phyloP scores from a whole-genome alignment of 2,329 filamentous ascomycete genomes.

The Drechslerella stenobrocha region DNA sequence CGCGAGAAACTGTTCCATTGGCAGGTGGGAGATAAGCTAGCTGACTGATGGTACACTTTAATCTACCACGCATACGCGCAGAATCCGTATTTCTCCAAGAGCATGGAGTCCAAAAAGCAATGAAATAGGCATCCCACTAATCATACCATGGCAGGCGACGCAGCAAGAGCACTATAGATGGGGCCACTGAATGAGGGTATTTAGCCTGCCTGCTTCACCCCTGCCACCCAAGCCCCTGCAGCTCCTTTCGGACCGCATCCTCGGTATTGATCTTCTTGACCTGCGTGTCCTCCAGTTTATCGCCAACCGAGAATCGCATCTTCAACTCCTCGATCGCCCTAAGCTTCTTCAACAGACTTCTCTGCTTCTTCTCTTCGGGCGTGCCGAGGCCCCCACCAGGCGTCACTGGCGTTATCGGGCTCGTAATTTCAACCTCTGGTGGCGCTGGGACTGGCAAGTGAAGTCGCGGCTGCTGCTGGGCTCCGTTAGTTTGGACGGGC shows the following conservation, averaged over 20 bases:
- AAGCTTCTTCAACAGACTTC: slow-evolving; percentile 93
- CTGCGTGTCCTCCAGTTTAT: slow-evolving; percentile 98
- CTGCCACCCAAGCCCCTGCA: slow-evolving; percentile 65
- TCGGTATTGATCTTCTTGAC: slow-evolving; percentile 98
- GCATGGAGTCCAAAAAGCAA: background rate
- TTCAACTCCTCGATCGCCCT: slow-evolving; percentile 96
- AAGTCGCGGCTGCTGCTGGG: slow-evolving; percentile 53
- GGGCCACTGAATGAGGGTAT: slow-evolving; percentile 3
- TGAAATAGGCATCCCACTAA: background rate
- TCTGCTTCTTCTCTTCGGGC: slow-evolving; percentile 78
- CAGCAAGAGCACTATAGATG: slow-evolving; percentile 1
- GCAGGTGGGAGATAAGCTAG: background rate
- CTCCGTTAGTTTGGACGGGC: slow-evolving; percentile 50
- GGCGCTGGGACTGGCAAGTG: slow-evolving; percentile 51
- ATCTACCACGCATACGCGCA: background rate
- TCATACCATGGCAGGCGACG: background rate
- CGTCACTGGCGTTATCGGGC: slow-evolving; percentile 61
- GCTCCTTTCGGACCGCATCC: slow-evolving; percentile 77
- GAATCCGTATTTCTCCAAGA: background rate
- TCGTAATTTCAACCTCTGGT: slow-evolving; percentile 53
- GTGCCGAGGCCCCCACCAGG: slow-evolving; percentile 57
- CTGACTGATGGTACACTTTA: slow-evolving; percentile 15
- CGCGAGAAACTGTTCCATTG: slow-evolving; percentile 5
- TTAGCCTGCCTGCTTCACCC: slow-evolving; percentile 52
- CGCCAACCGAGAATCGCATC: slow-evolving; percentile 89